Base-by-base conservation (phyloP, 2,329 filamentous ascomycete genomes). In the Macrophomina pseudophaseolina region DNA sequence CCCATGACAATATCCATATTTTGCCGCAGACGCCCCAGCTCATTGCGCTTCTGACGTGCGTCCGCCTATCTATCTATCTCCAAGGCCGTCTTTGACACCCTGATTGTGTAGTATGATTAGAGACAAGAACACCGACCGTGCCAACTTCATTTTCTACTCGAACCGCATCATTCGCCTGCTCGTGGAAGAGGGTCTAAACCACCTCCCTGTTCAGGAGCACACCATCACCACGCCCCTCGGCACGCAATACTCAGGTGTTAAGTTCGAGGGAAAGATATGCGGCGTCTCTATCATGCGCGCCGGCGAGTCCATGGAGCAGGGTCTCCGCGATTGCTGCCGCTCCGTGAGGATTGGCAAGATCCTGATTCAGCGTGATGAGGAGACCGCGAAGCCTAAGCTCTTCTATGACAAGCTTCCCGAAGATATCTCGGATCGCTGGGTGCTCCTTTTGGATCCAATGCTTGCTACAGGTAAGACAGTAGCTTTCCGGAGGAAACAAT, bases 291-390 rank as follows among this genome's bases (percentile, higher is more conserved):
- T 99, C 74, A 98, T 99, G 95, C 89, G 95, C 70, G 95, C 95
- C 12, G 95, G 95, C 62, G 95, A 99, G 81, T 92, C 94, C 67
- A 99, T 99, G 95, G 95, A 99, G 81, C 93, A 98, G 80, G 95
- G 94, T 2, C 83, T 99, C 68, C 87, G 95, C 68, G 94, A 99
- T 80, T 99, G 95, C 82, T 99, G 95, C 81, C 90, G 95, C 63
- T 97, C 92, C n/a, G 95, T 99, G 58, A 87, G 95, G 69, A 99
- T 99, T 74, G 95, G 95, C 71, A 99, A 99, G 85, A 99, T 99
- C 70, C 83, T 99, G 72, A 99, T 99, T 74, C 95, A 99, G 81
- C 86, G 95, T 66, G 95, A 99, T 73, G 95, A 99, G 80, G 95
- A 98, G 81, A 98, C 95, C 1, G 87, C 90, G 64, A 87, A 90